Conservation (phyloP, 345 rosid species). For the Eucalyptus viminalis region DNA sequence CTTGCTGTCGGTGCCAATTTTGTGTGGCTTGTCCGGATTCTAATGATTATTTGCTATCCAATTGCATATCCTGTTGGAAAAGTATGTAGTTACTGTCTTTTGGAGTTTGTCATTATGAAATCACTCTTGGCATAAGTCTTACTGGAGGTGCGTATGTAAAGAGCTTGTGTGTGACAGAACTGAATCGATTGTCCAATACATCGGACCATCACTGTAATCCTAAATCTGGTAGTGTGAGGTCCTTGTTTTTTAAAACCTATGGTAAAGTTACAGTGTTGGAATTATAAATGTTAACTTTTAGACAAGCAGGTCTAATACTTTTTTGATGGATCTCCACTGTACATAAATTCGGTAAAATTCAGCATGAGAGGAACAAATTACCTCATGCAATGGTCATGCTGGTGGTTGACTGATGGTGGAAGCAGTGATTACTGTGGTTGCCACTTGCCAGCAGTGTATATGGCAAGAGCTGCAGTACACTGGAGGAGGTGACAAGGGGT, state of each 20-base stretch:
- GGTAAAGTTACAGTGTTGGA: neutral
- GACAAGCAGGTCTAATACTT: neutral
- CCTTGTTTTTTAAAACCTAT: neutral
- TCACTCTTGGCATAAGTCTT: neutral
- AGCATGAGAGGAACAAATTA: neutral
- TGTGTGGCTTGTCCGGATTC: conserved; percentile 69
- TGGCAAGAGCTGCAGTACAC: neutral
- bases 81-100: conserved; percentile 19
- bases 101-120: neutral
- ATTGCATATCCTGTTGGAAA: conserved; percentile 88
- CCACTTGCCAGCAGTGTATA: neutral
- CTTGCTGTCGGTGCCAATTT: conserved; percentile 91
- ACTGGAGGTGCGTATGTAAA: neutral
- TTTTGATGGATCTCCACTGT: neutral
- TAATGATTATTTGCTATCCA: conserved; percentile 81
- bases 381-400: neutral
- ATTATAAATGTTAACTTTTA: neutral
- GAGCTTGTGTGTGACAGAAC: neutral
- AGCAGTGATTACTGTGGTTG: neutral
- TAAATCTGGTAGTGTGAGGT: neutral
- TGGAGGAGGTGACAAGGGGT: neutral
- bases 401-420: neutral
- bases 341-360: neutral
- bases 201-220: neutral
- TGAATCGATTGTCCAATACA: neutral